Percentiles rank a stretch among this genome's conserved stretches.
These are phyloP conservation scores for Phytophthora constricta DNA, from an alignment of 352 stramenopile genomes.

Conservation along the genomic window DNA sequence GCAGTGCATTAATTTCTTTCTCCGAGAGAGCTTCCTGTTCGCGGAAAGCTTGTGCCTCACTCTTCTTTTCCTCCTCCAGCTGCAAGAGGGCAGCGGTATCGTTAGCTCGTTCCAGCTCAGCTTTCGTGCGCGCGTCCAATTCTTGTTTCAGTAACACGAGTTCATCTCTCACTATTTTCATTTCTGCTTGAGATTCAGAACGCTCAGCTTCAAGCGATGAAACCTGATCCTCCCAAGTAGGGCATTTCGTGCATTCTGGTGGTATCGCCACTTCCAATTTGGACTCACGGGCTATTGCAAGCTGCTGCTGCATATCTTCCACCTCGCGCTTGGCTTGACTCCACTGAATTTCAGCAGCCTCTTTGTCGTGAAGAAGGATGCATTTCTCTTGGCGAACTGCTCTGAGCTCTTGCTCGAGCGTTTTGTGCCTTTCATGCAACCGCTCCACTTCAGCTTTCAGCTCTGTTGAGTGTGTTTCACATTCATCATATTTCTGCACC, in stretches of 20 bases:
- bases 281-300: constrained; percentile 3
- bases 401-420: constrained; percentile 29
- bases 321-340: constrained; percentile 13
- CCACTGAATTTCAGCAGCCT: constrained; percentile 6
- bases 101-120: constrained; percentile 13
- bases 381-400: constrained; percentile 25
- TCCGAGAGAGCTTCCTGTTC: constrained; percentile 23
- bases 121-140: background rate
- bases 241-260: constrained; percentile 19
- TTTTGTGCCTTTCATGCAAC: constrained; percentile 18
- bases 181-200: constrained; percentile 6
- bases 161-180: constrained; percentile 21
- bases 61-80: constrained; percentile 18
- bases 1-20: constrained; percentile 18
- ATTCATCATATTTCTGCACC: constrained; percentile 11
- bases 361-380: constrained; percentile 12
- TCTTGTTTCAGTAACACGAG: constrained; percentile 17
- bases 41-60: constrained; percentile 17
- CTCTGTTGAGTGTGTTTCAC: constrained; percentile 9
- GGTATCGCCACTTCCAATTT: background rate
- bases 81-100: constrained; percentile 1
- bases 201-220: constrained; percentile 24
- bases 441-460: constrained; percentile 38
- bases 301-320: constrained; percentile 13
- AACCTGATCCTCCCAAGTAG: constrained; percentile 19